Base-by-base conservation (phyloP, 2,329 filamentous ascomycete species). In the Colletotrichum siamense region DNA sequence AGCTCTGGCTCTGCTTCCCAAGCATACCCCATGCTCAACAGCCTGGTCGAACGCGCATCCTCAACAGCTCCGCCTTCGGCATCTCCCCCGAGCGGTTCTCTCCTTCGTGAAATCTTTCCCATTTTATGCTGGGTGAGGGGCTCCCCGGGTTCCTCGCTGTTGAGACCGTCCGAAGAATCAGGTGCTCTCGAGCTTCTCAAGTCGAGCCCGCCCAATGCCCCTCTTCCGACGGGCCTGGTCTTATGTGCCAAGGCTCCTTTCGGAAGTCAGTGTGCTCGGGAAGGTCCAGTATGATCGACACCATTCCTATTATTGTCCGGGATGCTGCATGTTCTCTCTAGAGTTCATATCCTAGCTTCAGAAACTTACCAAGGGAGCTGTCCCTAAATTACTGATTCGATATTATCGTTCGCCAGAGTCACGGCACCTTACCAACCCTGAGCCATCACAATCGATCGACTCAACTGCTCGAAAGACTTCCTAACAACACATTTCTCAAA, bases 271-370 rank as follows among this genome's bases (percentile, higher is more conserved):
- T 49, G 0, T 49, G 28, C n/a, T 26, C 28, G 64, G 44, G 49
- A 57, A 68, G 65, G 65, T 68, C 39, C 44, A 30, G 49, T 36
- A 36, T 68, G 65, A 68, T 57, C 44, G 65, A 57, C 49, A 49
- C 13, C 28, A 10, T 18, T 49, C n/a, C 16, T 34, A 10, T 28
- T 30, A 32, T 16, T 8, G 3, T 12, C n/a, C 6, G 2, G 49
- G 30, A 16, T 15, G 22, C 10, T 49, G 24, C 18, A 12, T 24
- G 16, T 55, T 22, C 3, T 6, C 6, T 6, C 12, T 22, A 1
- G 0, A 52, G 24, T 26, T 30, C 18, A 3, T 3, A 16, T 32
- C 36, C 26, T 22, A 22, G 39, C 22, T 57, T 0, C 8, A 1
- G 0, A 49, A 49, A 22, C 44, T 49, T 12, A 7, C 18, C 10